Conservation (phyloP, 2,329 filamentous ascomycete species). For the Fusarium pilosicola region DNA sequence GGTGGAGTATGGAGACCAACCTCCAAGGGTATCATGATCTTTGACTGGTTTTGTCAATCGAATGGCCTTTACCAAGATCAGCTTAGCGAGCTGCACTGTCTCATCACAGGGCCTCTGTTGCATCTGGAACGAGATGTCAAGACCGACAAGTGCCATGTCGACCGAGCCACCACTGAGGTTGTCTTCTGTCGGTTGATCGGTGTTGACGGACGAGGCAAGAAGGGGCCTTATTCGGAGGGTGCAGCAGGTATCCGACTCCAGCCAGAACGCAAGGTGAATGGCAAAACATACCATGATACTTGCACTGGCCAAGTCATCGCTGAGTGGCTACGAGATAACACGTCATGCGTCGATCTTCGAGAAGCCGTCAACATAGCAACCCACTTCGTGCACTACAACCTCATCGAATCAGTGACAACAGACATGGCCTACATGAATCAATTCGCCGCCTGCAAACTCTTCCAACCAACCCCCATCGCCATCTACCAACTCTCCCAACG, state of each 20-base stretch:
- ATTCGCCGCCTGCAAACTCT: constrained; percentile 69
- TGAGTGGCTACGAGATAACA: constrained; percentile 98
- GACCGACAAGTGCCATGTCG: constrained; percentile 88
- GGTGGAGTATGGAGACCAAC: constrained; percentile 90
- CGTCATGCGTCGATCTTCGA: constrained; percentile 87
- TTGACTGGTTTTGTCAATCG: constrained; percentile 90
- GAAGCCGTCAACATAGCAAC: constrained; percentile 86
- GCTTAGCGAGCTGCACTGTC: constrained; percentile 82
- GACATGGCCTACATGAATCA: constrained; percentile 74
- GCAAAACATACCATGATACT: constrained; percentile 80
- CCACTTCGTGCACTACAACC: constrained; percentile 83
- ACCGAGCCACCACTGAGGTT: constrained; percentile 89
- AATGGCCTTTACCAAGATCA: constrained; percentile 96
- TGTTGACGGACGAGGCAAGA: constrained; percentile 82
- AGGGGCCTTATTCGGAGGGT: constrained; percentile 64
- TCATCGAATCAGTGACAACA: constrained; percentile 78
- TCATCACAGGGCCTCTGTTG: constrained; percentile 85
- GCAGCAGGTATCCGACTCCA: constrained; percentile 76
- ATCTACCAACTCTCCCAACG: constrained; percentile 86
- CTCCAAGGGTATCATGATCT: constrained; percentile 91
- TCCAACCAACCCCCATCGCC: constrained; percentile 86
- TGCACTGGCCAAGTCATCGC: constrained; percentile 89
- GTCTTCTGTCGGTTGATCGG: constrained; percentile 93
- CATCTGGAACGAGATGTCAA: constrained; percentile 85
- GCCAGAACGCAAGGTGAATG: constrained; percentile 81